Percentiles rank a stretch among this genome's conserved stretches.
phyloP scores from a whole-genome alignment of 257 asterid genomes.

The Nicotiana tabacum region DNA sequence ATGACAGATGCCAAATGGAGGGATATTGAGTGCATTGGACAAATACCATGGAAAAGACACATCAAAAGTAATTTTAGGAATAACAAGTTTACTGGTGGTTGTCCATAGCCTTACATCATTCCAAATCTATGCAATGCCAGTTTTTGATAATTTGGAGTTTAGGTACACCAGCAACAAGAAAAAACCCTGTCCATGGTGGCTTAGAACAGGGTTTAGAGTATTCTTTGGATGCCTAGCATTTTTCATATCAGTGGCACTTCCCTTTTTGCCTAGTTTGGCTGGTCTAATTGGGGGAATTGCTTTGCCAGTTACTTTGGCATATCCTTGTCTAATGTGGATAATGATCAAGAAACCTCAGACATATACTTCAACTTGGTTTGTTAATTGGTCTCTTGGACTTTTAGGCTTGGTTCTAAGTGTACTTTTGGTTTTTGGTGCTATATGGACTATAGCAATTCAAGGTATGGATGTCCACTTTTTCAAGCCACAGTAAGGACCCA shows the following conservation, averaged over 20 bases:
- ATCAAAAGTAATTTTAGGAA: conserved; percentile 39
- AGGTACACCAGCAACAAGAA: conserved; percentile 66
- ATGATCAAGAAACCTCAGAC: conserved; percentile 52
- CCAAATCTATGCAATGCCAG: conserved; percentile 94
- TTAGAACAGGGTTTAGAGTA: conserved; percentile 43
- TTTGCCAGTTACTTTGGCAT: conserved; percentile 75
- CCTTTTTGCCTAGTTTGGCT: conserved; percentile 66
- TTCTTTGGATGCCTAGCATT: conserved; percentile 72
- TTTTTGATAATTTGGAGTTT: conserved; percentile 80
- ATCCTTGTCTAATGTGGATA: conserved; percentile 87
- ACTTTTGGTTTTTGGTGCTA: conserved; percentile 59
- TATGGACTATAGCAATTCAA: conserved; percentile 64
- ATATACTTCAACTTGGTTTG: conserved; percentile 51
- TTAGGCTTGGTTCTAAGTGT: conserved; percentile 58
- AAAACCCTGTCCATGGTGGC: conserved; percentile 82
- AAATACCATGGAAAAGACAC: conserved; percentile 56
- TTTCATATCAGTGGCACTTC: conserved; percentile 79
- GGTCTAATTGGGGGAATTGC: conserved; percentile 79
- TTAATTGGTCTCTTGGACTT: conserved; percentile 67
- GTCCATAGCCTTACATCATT: conserved; percentile 74
- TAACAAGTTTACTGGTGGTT: conserved; percentile 60
- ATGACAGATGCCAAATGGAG: conserved; percentile 76
- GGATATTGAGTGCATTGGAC: conserved; percentile 60
- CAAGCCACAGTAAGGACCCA: conserved; percentile 44
- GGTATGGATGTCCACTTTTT: conserved; percentile 71